A percentile compares a stretch with the other conserved stretches of the same genome.
These are phyloP conservation scores for Schizothecium vesticola DNA, from an alignment of 495 filamentous ascomycete species.

Conservation along the genomic window DNA sequence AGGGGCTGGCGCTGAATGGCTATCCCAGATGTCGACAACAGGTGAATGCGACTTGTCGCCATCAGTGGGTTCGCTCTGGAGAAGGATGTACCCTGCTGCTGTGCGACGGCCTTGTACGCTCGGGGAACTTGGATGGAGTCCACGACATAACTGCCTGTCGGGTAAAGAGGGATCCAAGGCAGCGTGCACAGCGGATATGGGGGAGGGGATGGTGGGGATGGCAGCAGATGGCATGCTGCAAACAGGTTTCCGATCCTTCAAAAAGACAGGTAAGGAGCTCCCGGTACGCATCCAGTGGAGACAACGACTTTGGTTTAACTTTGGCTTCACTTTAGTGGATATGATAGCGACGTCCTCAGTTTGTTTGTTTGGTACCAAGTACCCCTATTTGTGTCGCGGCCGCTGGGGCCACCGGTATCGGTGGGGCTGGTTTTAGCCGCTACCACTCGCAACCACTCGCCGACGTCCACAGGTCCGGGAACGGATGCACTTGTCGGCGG, in stretches of 20 bases:
- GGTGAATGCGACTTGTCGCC: not conserved
- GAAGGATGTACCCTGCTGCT: not conserved
- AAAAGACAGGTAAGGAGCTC: not conserved
- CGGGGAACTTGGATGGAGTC: not conserved
- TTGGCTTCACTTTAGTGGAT: not conserved
- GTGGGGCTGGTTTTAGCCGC: not conserved
- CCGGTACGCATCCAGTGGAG: not conserved
- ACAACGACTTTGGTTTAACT: not conserved
- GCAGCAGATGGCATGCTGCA: not conserved
- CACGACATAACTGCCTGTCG: not conserved
- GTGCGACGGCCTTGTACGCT: not conserved
- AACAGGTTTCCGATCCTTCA: not conserved
- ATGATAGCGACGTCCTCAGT: not conserved
- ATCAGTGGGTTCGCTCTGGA: not conserved
- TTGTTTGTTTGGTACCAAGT: not conserved
- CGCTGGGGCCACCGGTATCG: not conserved
- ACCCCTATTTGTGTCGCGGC: not conserved
- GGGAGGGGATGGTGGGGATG: not conserved
- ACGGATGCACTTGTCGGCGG: not conserved
- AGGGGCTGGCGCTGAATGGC: not conserved
- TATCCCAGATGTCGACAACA: not conserved
- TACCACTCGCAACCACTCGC: not conserved
- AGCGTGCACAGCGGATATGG: not conserved
- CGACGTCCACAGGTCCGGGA: not conserved
- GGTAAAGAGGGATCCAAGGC: not conserved